phyloP scores from a whole-genome alignment of 2,329 filamentous ascomycete species.

The Huntiella abstrusa region DNA sequence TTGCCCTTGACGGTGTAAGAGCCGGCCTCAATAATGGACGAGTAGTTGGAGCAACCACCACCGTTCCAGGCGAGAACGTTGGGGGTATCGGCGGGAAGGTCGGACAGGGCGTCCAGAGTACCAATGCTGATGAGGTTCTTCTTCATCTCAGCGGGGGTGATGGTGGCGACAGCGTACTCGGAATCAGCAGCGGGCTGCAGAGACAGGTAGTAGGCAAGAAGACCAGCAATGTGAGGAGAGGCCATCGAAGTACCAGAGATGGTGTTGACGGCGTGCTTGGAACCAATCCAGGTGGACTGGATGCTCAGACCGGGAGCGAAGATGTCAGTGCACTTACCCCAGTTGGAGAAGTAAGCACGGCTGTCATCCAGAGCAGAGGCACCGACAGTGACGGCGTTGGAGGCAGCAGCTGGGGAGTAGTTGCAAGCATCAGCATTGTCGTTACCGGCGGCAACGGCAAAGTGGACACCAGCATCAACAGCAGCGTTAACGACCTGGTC shows the following conservation, averaged over 20 bases:
- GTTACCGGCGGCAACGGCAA: constrained; percentile 94
- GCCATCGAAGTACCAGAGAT: constrained; percentile 99
- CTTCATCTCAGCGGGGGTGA: constrained; percentile 92
- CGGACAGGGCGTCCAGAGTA: constrained; percentile 57
- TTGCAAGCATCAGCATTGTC: constrained; percentile 98
- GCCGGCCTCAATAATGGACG: constrained; percentile 56
- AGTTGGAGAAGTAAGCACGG: constrained; percentile 99
- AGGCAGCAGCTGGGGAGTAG: constrained; percentile 89
- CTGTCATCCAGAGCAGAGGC: constrained; percentile 84
- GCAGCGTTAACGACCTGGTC: constrained; percentile 89
- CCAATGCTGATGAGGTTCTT: constrained; percentile 65
- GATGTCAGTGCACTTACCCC: constrained; percentile 97
- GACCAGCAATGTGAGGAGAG: constrained; percentile 88
- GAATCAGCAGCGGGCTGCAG: constrained; percentile 83
- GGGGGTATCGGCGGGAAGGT: constrained; percentile 69
- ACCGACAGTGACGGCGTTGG: constrained; percentile 86
- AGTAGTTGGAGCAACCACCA: constrained; percentile 83
- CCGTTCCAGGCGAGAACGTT: constrained; percentile 99
- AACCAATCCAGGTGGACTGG: constrained; percentile 94
- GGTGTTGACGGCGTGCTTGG: constrained; percentile 90
- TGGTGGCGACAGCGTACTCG: constrained; percentile 70
- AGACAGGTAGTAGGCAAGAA: constrained; percentile 93
- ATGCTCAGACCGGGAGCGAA: constrained; percentile 96
- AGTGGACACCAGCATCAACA: constrained; percentile 82
- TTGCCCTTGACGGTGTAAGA: constrained; percentile 42